A percentile compares a stretch with the other conserved stretches of the same genome.
Evolutionary conservation across 2,329 filamentous ascomycete species (phyloP).

Genomic region (Claviceps spartinae): DNA sequence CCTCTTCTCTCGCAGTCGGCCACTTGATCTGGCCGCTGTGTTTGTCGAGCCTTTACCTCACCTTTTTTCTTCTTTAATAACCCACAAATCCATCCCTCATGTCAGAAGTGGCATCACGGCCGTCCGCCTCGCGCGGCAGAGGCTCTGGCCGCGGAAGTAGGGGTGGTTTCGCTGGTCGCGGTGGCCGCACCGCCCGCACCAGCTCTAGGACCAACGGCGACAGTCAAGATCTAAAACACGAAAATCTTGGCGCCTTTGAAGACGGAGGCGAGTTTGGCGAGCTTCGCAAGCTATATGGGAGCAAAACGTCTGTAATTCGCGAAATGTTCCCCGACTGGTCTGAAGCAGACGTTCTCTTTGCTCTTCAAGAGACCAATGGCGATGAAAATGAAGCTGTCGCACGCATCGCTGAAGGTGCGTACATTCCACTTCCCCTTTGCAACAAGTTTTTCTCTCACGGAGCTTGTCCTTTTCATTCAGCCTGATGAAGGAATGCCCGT

Average conservation of each 20-base stretch:
- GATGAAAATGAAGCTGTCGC: conserved; percentile 63
- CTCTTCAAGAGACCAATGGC: conserved; percentile 75
- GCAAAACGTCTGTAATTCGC: conserved; percentile 68
- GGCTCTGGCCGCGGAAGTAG: conserved; percentile 78
- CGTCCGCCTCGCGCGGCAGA: conserved; percentile 74
- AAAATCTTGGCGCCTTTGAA: conserved; percentile 46
- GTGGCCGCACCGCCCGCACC: conserved; percentile 36
- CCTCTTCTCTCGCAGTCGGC: conserved; percentile 22
- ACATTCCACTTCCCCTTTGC: conserved; percentile 9
- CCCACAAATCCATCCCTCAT: conserved; percentile 41
- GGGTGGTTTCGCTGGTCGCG: conserved; percentile 59
- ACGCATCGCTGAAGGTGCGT: conserved; percentile 63
- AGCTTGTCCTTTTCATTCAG: not conserved
- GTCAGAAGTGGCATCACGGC: conserved; percentile 88
- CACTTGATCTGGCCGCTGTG: conserved; percentile 5
- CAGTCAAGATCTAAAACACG: conserved; percentile 40
- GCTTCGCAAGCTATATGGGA: conserved; percentile 79
- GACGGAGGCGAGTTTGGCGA: conserved; percentile 85
- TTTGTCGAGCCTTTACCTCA: conserved; percentile 11
- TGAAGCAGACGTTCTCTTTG: conserved; percentile 85
- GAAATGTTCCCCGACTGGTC: conserved; percentile 95
- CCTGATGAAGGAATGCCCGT: not conserved
- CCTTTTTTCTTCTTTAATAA: conserved; percentile 46
- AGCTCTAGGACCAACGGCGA: conserved; percentile 54
- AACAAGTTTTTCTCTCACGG: not conserved